Evolutionary conservation across 2,329 filamentous ascomycete species (phyloP).

Genomic region (Alternaria burnsii): DNA sequence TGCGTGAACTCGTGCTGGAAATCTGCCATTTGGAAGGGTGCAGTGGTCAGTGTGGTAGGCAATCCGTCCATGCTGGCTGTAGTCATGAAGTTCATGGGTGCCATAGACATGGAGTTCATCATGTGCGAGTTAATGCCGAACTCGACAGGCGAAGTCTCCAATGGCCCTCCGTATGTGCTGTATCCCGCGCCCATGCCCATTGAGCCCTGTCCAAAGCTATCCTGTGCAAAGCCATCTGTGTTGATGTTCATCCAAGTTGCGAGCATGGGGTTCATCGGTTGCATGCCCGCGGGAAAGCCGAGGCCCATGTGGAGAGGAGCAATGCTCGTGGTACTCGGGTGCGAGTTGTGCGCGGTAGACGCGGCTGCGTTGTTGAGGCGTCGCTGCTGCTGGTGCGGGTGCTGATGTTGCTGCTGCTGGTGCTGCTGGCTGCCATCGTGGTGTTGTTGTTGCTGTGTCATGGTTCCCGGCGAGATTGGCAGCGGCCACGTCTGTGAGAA

Average conservation of each 20-base stretch:
- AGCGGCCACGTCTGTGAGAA: conserved; percentile 51
- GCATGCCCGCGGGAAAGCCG: conserved; percentile 45
- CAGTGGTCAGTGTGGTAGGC: conserved; percentile 54
- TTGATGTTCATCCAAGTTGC: conserved; percentile 57
- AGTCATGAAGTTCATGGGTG: conserved; percentile 43
- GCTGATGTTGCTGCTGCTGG: conserved; percentile 27
- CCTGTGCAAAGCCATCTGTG: conserved; percentile 41
- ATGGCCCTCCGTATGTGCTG: conserved; percentile 50
- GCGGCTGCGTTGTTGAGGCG: conserved; percentile 41
- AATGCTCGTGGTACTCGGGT: conserved; percentile 40
- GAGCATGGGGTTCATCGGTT: conserved; percentile 47
- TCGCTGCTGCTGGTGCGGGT: conserved; percentile 37
- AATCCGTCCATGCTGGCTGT: conserved; percentile 55
- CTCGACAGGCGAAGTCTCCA: conserved; percentile 58
- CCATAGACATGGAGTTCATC: conserved; percentile 20
- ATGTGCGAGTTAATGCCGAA: conserved; percentile 54
- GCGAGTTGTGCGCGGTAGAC: conserved; percentile 30
- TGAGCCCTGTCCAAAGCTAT: conserved; percentile 34
- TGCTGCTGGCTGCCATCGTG: conserved; percentile 21
- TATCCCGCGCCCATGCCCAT: conserved; percentile 50
- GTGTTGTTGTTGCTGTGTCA: conserved; percentile 39
- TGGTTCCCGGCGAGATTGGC: conserved; percentile 45
- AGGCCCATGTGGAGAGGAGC: conserved; percentile 48
- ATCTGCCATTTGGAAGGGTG: conserved; percentile 64
- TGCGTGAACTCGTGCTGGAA: conserved; percentile 73